Evolutionary conservation across 1,284 basidiomycete species (phyloP).

Genomic region (Papiliotrema nemorosa): DNA sequence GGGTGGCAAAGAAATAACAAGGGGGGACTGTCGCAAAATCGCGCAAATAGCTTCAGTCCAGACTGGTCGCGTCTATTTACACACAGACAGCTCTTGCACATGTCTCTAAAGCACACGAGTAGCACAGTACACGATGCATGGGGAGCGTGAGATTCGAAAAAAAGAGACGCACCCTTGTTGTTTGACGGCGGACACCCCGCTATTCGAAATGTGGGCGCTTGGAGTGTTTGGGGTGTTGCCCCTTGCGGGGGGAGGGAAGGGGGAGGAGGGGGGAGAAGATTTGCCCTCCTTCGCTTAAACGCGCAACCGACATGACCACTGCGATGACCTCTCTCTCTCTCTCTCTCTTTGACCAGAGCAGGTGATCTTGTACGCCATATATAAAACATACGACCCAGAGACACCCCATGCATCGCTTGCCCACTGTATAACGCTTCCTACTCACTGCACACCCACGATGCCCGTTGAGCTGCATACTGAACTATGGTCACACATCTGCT

Average conservation of each 20-base stretch:
- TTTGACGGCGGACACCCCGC: background rate
- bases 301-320: background rate
- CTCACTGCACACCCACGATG: background rate
- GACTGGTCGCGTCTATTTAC: too few relatives aligned
- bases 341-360: background rate
- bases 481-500: slow-evolving; percentile 4
- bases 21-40: too few relatives aligned
- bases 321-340: background rate
- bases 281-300: background rate
- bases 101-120: too few relatives aligned
- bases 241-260: background rate
- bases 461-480: background rate
- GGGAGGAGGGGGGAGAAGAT: background rate
- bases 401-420: background rate
- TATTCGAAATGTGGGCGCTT: background rate
- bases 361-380: background rate
- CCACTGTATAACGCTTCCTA: background rate
- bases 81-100: too few relatives aligned
- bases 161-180: too few relatives aligned
- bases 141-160: too few relatives aligned
- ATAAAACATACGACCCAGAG: background rate
- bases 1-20: too few relatives aligned
- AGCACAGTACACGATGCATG: too few relatives aligned
- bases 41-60: too few relatives aligned
- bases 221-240: background rate